phyloP scores from a whole-genome alignment of 768 basidiomycete species.

The Boletus tylopilopsis region DNA sequence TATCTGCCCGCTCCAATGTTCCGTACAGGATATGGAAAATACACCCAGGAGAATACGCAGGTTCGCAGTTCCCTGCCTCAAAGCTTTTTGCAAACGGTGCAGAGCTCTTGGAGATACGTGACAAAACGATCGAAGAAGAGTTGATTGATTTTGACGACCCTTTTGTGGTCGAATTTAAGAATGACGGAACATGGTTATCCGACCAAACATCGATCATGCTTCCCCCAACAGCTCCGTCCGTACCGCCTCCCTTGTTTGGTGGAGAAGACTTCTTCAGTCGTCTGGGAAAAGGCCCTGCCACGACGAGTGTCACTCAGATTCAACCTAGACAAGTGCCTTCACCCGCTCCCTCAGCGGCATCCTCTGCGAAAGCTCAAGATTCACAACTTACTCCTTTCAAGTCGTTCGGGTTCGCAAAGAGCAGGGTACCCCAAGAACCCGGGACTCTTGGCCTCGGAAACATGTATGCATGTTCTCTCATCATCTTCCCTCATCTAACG shows the following conservation, averaged over 20 bases:
- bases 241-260: conserved; percentile 50
- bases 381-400: conserved; percentile 27
- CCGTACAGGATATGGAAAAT: conserved; percentile 67
- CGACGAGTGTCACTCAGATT: conserved; percentile 21
- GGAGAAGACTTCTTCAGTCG: conserved; percentile 56
- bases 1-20: conserved; percentile 31
- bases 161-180: conserved; percentile 75
- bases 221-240: conserved; percentile 17
- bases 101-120: conserved; percentile 41
- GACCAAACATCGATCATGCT: conserved; percentile 25
- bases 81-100: conserved; percentile 28
- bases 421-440: conserved; percentile 46
- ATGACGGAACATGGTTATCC: conserved; percentile 55
- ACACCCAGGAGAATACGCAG: conserved; percentile 33
- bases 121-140: conserved; percentile 55
- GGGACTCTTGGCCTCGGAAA: conserved; percentile 88
- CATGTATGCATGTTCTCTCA: conserved; percentile 50
- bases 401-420: conserved; percentile 35
- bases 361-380: conserved; percentile 25
- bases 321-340: conserved; percentile 24
- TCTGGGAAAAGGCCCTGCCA: conserved; percentile 27
- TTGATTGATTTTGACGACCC: conserved; percentile 58
- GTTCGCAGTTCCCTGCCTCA: conserved; percentile 27
- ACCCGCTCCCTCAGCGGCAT: conserved; percentile 17
- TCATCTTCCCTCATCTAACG: conserved; percentile 11